Base-by-base conservation (phyloP, 2,329 filamentous ascomycete species). In the Xylariaceae sp. region DNA sequence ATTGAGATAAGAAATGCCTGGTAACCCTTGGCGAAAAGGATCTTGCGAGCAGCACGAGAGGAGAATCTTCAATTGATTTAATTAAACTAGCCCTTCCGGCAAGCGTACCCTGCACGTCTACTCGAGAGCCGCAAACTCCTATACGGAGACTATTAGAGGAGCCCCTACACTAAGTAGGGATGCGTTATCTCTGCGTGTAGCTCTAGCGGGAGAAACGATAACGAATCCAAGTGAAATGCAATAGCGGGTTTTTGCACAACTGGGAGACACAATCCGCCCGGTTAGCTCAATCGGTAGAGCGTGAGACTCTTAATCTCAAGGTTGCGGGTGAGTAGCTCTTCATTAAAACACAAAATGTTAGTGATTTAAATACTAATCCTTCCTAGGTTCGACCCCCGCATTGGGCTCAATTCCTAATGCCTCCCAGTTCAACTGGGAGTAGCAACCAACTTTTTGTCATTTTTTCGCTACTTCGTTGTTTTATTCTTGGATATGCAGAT, bases 281-380 rank as follows among this genome's bases (percentile, higher is more conserved):
- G 81, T 79, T 86, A 86, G 83, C 83, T 86, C 83, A 86, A 86
- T 86, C 82, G 82, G 83, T 87, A 88, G 85, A 88, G 84, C 85
- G 84, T 87, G 81, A 86, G 85, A 87, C 85, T 88, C 85, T 79
- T 79, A 79, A 81, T 83, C 68, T 71, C 68, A 71, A 71, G 68
- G 68, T 67, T 71, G 67, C 68, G 67, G 69, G 69, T 72, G 11
- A 56, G 57, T 53, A 9, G 1, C 12, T 41, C 14, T n/a, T n/a
- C n/a, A n/a, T 21, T 8, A 23, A 33, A n/a, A 43, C 33, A n/a
- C 17, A 45, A 17, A 33, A 12, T 8, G 34, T 8, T n/a, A n/a
- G 21, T 49, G 45, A 9, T 29, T n/a, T n/a, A 23, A 41, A 6
- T 31, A 12, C 16, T 21, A 12, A 16, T 16, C 23, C 39, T 12